Conservation (phyloP, 768 basidiomycete genomes). For the Phylloporus sp. region DNA sequence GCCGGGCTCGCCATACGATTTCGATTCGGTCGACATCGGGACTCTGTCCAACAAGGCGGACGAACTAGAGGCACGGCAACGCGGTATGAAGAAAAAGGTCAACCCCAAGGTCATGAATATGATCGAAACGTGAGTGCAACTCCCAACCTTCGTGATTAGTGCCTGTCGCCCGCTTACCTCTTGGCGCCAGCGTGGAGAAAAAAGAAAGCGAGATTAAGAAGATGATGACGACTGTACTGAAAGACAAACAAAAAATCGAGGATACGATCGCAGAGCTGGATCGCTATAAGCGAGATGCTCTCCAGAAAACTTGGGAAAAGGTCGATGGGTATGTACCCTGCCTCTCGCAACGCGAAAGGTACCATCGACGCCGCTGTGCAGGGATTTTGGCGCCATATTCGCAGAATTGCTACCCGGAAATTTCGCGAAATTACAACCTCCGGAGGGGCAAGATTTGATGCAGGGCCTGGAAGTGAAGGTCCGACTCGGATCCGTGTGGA, state of each 20-base stretch:
- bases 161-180: neutral
- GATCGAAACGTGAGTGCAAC: constrained; percentile 74
- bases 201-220: constrained; percentile 81
- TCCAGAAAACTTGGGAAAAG: constrained; percentile 94
- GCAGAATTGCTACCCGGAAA: constrained; percentile 94
- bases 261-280: constrained; percentile 91
- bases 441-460: constrained; percentile 90
- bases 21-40: constrained; percentile 56
- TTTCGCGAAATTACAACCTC: constrained; percentile 90
- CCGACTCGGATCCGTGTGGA: constrained; percentile 92
- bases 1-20: constrained; percentile 76
- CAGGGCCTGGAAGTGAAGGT: constrained; percentile 98
- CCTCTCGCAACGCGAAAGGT: neutral
- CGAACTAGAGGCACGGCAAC: constrained; percentile 73
- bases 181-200: constrained; percentile 75
- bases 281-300: constrained; percentile 87
- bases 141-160: neutral
- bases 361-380: constrained; percentile 26
- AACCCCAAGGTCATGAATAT: constrained; percentile 94
- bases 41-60: constrained; percentile 57
- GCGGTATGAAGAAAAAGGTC: constrained; percentile 90
- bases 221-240: constrained; percentile 81
- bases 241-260: constrained; percentile 94
- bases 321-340: constrained; percentile 75
- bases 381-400: constrained; percentile 96